Base-by-base conservation (phyloP, 192 early-diverging fungal species). In the Spinellus fusiger region DNA sequence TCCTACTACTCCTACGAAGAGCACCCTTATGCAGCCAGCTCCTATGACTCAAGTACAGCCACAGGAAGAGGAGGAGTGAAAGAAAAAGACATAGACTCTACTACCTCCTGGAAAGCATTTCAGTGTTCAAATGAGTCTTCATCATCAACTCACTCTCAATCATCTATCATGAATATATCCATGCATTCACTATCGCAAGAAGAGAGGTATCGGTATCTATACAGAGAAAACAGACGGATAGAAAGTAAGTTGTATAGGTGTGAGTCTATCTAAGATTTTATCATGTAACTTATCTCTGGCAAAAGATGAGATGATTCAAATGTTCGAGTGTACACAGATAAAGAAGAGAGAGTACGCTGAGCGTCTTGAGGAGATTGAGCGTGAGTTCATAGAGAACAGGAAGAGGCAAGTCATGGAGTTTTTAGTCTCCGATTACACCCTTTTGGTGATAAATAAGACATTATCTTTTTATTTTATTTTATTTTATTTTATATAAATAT, bases 361-460 rank as follows among this genome's bases (percentile, higher is more conserved):
- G 20, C 13, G 59, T 25, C 34, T 61, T 10, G 12, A 34, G 28
- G 49, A 35, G 25, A 61, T 61, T 8, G 26, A 61, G 15, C 31
- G 49, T 13, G 59, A 61, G 33, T 61, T 61, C 12, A 37, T 35
- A 2, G 49, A 61, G 5, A 61, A 61, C 26, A 61, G 32, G 38
- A 29, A 50, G 38, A 32, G 34, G 59, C 51, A 61, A 38, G 47
- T 18, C 4, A 18, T 28, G 2, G 9, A 4, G 9, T 31, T 23
- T 9, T 28, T 22, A 44, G 40, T 44, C 40, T 44, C 40, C 40
- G 40, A 44, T 44, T 18, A 44, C 18, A 18, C 40, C 18, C 40
- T 44, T 12, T n/a, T 18, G 18, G 10, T 18, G 1, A 44, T 2
- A 44, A 18, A 3, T 12, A 10, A 44, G 40, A 18, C 2, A 44